Percentiles rank a stretch among this genome's conserved stretches.
Evolutionary conservation across 257 asterid species (phyloP).

Genomic region (Ajuga chamaepitys): DNA sequence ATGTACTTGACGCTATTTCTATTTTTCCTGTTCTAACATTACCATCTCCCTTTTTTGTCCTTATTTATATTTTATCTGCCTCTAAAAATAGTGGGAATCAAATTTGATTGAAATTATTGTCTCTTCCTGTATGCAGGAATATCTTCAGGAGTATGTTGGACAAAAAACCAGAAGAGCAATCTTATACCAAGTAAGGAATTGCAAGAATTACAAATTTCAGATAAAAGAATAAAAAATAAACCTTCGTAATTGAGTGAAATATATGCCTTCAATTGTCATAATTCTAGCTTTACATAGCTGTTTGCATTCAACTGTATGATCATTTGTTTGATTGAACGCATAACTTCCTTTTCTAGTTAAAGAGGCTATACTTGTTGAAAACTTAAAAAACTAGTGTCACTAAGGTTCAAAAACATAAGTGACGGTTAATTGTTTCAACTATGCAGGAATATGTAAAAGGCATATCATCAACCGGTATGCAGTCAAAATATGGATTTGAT

Average conservation of each 20-base stretch:
- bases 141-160: conserved; percentile 83
- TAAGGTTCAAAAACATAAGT: not conserved
- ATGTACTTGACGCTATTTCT: not conserved
- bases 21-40: not conserved
- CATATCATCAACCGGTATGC: conserved; percentile 90
- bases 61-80: not conserved
- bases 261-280: not conserved
- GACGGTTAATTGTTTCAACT: conserved; percentile 12
- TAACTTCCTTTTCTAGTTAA: not conserved
- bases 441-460: conserved; percentile 86
- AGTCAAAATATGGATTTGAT: conserved; percentile 75
- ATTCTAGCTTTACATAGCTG: not conserved
- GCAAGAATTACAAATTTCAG: conserved; percentile 9
- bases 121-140: conserved; percentile 52
- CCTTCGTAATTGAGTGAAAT: not conserved
- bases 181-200: conserved; percentile 68
- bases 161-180: conserved; percentile 68
- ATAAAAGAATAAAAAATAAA: not conserved
- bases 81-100: not conserved
- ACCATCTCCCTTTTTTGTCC: not conserved
- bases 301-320: not conserved
- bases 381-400: not conserved
- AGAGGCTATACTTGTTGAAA: not conserved
- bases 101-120: not conserved
- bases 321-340: not conserved